Base-by-base conservation (phyloP, 352 stramenopile species). In the Phytophthora foliorum region DNA sequence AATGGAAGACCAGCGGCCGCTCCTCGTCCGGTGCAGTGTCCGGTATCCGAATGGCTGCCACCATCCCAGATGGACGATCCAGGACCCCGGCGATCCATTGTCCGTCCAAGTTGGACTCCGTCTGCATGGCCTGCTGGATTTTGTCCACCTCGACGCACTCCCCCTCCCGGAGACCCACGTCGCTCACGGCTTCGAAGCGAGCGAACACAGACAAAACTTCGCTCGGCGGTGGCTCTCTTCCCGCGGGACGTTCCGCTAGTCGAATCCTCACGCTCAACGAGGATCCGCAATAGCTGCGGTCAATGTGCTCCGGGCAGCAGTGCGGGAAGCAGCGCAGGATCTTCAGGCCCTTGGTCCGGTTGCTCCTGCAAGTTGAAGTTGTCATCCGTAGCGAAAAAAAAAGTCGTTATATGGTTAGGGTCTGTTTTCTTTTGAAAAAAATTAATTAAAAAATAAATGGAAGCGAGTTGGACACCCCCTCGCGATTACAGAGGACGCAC, bases 311-410 rank as follows among this genome's bases (percentile, higher is more conserved):
- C 0, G 83, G 83, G 45, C 85, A 93, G 63, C 83, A 93, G 69
- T 93, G 85, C 24, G 83, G 83, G 53, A 93, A 93, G 65, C 42
- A 49, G 17, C 82, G 77, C 13, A 91, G 70, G 53, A 92, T 91
- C 64, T 92, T 91, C 39, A 91, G 72, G 0, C 84, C 82, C 41
- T 91, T 92, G 44, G 84, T 92, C 63, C 83, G 80, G 31, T 91
- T 91, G 71, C 81, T 89, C 60, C 80, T 88, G 52, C 14, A 51
- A 52, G 54, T 42, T 61, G n/a, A 39, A 32, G 19, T 53, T 51
- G 16, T 34, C 29, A 32, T 32, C 9, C 29, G 8, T 41, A 42
- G 36, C 10, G 17, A 42, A 42, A 42, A 42, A 19, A 1, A 19
- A n/a, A n/a, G n/a, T n/a, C 11, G 36, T 42, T 42, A 42, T 42